These are phyloP conservation scores for Graphiopsis chlorocephala DNA, from an alignment of 2,329 filamentous ascomycete species.

Conservation along the genomic window DNA sequence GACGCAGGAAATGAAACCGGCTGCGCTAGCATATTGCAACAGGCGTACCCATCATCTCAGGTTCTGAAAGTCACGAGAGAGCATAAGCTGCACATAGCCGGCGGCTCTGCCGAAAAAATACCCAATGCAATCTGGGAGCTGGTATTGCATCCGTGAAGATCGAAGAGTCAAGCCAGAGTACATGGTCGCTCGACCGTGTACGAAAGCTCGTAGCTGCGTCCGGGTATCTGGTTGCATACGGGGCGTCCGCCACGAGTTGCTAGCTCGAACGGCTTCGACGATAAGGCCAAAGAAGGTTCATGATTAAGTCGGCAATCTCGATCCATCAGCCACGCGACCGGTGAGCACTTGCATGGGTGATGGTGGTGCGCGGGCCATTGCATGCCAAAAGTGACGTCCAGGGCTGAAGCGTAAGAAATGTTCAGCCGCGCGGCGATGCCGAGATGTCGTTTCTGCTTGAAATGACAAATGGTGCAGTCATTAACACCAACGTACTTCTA, in stretches of 20 bases:
- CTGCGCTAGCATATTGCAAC: background rate
- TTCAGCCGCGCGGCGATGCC: conserved; percentile 8
- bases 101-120: background rate
- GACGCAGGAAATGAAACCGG: background rate
- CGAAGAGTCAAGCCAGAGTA: background rate
- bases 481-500: background rate
- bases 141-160: background rate
- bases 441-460: background rate
- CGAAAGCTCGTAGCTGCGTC: background rate
- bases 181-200: background rate
- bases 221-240: background rate
- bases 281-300: background rate
- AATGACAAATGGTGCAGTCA: background rate
- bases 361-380: background rate
- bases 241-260: background rate
- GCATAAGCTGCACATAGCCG: background rate
- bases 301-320: background rate
- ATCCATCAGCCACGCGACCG: background rate
- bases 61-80: background rate
- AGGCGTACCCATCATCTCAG: background rate
- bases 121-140: background rate
- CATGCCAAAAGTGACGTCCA: background rate
- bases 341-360: background rate
- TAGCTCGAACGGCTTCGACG: background rate
- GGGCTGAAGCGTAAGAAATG: background rate